These are phyloP conservation scores for Neurospora crassa DNA, from an alignment of 2,329 filamentous ascomycete genomes.

Conservation along the genomic window DNA sequence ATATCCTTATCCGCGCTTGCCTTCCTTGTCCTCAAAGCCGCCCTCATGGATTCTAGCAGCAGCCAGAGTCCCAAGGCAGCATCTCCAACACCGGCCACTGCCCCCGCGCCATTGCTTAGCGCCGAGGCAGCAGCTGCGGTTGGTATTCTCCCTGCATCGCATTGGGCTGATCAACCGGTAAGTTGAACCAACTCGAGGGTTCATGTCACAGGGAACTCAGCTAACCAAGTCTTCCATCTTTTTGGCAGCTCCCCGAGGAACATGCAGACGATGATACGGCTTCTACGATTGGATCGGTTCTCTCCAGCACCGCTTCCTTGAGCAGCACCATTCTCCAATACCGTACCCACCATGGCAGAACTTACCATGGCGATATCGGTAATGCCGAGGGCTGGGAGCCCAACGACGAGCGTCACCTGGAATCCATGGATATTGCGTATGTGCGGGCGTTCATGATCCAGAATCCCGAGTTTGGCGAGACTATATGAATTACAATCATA, in stretches of 20 bases:
- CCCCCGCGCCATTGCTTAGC: not conserved
- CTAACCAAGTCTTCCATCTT: not conserved
- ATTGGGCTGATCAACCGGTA: constrained; percentile 1
- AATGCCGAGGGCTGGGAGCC: constrained; percentile 1
- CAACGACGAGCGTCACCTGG: constrained; percentile 1
- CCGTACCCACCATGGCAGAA: constrained; percentile 5
- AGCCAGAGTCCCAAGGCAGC: not conserved
- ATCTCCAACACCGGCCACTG: not conserved
- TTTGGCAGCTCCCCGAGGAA: not conserved
- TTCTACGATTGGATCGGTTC: not conserved
- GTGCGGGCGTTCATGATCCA: not conserved
- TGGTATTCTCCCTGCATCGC: constrained; percentile 6
- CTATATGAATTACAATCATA: not conserved
- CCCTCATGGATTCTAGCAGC: not conserved
- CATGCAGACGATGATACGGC: not conserved
- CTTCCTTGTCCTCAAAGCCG: not conserved
- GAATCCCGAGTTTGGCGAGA: constrained; percentile 38
- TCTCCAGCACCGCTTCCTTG: not conserved
- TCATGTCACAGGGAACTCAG: not conserved
- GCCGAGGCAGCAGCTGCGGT: not conserved
- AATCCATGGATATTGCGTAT: not conserved
- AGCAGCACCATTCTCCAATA: not conserved
- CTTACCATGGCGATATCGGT: constrained; percentile 2
- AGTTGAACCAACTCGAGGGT: not conserved
- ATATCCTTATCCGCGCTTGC: not conserved